phyloP scores from a whole-genome alignment of 163 green algal species.

The Chlorella variabilis region DNA sequence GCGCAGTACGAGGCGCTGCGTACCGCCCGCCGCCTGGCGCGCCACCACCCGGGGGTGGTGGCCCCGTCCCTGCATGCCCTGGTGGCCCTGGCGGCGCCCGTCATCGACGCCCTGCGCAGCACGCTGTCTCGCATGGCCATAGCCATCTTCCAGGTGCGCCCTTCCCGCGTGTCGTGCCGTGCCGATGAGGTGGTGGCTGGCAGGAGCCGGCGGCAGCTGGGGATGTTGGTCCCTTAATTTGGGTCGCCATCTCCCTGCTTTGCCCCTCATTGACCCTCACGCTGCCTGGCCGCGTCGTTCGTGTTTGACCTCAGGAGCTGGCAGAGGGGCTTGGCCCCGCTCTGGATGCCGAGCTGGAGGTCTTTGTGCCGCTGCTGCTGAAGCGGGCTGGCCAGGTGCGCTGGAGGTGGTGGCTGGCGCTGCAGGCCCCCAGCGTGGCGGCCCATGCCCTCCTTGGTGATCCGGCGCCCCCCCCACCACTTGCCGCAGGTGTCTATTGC shows the following conservation, averaged over 20 bases:
- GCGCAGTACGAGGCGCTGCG: conserved; percentile 77
- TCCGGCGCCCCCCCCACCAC: too few species aligned
- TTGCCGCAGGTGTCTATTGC: conserved; percentile 59
- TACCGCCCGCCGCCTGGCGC: conserved; percentile 63
- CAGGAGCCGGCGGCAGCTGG: too few species aligned
- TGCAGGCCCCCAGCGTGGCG: too few species aligned
- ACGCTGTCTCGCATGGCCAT: conserved; percentile 69
- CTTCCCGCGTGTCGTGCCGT: too few species aligned
- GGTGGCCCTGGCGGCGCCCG: conserved; percentile 59
- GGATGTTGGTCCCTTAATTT: too few species aligned
- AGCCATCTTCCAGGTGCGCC: conserved; percentile 62
- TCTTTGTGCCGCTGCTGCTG: conserved; percentile 73
- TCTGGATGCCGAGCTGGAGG: conserved; percentile 75
- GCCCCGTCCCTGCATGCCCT: conserved; percentile 51
- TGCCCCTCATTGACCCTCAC: too few species aligned
- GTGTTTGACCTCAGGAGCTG: too few species aligned
- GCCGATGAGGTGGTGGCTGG: too few species aligned
- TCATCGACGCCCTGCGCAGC: conserved; percentile 73
- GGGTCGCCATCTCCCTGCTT: too few species aligned
- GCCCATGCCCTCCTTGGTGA: neutral
- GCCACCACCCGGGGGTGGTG: conserved; percentile 66
- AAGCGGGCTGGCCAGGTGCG: conserved; percentile 77
- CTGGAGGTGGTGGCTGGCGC: too few species aligned
- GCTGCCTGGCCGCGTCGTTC: too few species aligned
- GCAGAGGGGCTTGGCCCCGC: conserved; percentile 54